These are phyloP conservation scores for Aspergillus taichungensis DNA, from an alignment of 495 filamentous ascomycete genomes.

Conservation along the genomic window DNA sequence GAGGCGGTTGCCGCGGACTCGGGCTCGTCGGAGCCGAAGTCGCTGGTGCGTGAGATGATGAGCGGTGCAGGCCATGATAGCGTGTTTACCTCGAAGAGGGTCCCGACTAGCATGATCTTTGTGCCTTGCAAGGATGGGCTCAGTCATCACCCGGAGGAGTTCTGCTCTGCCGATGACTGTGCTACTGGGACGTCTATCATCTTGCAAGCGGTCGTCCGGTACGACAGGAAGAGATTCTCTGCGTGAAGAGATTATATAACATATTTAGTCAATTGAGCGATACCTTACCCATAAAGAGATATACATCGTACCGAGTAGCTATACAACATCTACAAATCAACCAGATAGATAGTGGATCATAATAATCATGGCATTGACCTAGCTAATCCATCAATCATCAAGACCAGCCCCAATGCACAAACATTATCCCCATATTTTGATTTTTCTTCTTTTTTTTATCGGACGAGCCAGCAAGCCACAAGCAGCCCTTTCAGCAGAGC, in stretches of 20 bases:
- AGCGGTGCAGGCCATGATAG: slow-evolving; percentile 57
- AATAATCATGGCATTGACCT: slow-evolving; percentile 26
- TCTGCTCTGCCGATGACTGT: slow-evolving; percentile 52
- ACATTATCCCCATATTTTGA: slow-evolving; percentile 16
- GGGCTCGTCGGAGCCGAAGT: slow-evolving; percentile 33
- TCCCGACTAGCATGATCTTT: slow-evolving; percentile 60
- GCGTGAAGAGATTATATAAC: not conserved
- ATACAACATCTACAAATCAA: not conserved
- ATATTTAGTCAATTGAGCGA: too few relatives aligned
- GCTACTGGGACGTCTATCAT: slow-evolving; percentile 55
- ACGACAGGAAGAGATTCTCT: slow-evolving; percentile 42
- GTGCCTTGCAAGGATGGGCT: slow-evolving; percentile 57
- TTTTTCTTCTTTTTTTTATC: slow-evolving; percentile 23
- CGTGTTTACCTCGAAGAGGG: slow-evolving; percentile 50
- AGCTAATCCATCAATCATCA: slow-evolving; percentile 22
- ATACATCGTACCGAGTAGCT: not conserved
- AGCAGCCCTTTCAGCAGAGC: slow-evolving; percentile 18
- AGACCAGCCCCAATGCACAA: slow-evolving; percentile 15
- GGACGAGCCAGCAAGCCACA: slow-evolving; percentile 19
- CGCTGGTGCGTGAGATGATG: slow-evolving; percentile 40
- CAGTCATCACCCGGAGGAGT: slow-evolving; percentile 57
- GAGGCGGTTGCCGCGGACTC: slow-evolving; percentile 40
- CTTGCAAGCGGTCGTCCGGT: slow-evolving; percentile 49
- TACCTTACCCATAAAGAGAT: not conserved
- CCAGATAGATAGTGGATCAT: slow-evolving; percentile 15